These are phyloP conservation scores for Phytophthora pluvialis DNA, from an alignment of 352 stramenopile genomes.

Conservation along the genomic window DNA sequence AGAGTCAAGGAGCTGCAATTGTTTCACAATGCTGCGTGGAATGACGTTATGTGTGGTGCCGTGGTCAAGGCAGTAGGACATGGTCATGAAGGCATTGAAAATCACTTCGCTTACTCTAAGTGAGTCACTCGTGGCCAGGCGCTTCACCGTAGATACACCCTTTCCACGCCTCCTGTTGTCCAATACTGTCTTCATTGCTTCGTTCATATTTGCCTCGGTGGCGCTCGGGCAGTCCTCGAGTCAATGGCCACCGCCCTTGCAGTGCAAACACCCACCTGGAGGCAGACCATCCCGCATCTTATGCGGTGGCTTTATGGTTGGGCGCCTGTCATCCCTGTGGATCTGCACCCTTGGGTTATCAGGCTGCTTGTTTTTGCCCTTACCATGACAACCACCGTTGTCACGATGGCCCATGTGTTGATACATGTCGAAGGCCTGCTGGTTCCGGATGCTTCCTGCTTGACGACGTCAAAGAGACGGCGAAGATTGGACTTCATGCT, in stretches of 20 bases:
- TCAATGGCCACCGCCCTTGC: neutral
- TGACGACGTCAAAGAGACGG: constrained; percentile 8
- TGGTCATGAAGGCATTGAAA: constrained; percentile 1
- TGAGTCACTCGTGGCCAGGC: neutral
- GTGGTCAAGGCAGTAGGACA: neutral
- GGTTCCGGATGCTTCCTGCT: neutral
- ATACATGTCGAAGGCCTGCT: constrained; percentile 8
- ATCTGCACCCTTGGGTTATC: neutral
- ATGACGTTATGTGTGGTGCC: constrained; percentile 8
- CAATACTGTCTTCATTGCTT: neutral
- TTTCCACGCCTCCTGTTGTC: neutral
- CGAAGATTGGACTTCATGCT: constrained; percentile 1
- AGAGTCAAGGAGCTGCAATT: neutral
- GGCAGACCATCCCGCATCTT: neutral
- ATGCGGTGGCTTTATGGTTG: neutral
- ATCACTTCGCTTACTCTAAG: neutral
- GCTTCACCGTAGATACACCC: neutral
- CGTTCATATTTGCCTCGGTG: neutral
- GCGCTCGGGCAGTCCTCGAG: constrained; percentile 1
- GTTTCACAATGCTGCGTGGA: neutral
- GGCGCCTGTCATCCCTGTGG: neutral
- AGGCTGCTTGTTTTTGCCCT: neutral
- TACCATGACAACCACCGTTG: neutral
- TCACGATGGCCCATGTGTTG: neutral
- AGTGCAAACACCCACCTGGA: neutral